These are phyloP conservation scores for Ampelocalamus luodianensis DNA, from an alignment of 176 grass and related monocot genomes.

Conservation along the genomic window DNA sequence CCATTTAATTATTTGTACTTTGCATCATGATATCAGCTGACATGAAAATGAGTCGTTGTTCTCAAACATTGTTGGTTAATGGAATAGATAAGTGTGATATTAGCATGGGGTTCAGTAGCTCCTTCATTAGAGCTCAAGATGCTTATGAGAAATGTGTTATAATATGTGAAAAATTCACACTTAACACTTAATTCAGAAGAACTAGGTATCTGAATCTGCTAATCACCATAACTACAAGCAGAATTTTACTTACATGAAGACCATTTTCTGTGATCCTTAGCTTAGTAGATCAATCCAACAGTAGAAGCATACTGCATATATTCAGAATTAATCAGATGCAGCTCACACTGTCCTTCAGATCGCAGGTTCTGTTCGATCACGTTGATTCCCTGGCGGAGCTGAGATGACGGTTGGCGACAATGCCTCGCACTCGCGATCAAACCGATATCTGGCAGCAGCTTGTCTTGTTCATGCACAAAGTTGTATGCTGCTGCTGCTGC, in stretches of 20 bases:
- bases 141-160: not conserved
- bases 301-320: not conserved
- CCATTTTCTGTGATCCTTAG: not conserved
- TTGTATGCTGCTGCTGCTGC: slow-evolving; percentile 21
- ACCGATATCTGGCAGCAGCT: slow-evolving; percentile 9
- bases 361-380: slow-evolving; percentile 38
- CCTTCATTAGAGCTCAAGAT: not conserved
- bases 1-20: not conserved
- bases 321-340: not conserved
- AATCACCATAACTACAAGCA: not conserved
- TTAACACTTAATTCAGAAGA: not conserved
- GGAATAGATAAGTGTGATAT: not conserved
- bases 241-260: not conserved
- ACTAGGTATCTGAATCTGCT: not conserved
- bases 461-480: slow-evolving; percentile 38
- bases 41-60: not conserved
- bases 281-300: not conserved
- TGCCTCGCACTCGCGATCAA: not conserved
- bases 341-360: slow-evolving; percentile 17
- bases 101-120: not conserved
- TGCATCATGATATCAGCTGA: not conserved
- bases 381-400: slow-evolving; percentile 38
- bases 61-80: not conserved
- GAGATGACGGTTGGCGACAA: slow-evolving; percentile 34
- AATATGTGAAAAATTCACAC: not conserved